These are phyloP conservation scores for Chalciporus sp. DNA, from an alignment of 1,284 basidiomycete genomes.

Conservation along the genomic window DNA sequence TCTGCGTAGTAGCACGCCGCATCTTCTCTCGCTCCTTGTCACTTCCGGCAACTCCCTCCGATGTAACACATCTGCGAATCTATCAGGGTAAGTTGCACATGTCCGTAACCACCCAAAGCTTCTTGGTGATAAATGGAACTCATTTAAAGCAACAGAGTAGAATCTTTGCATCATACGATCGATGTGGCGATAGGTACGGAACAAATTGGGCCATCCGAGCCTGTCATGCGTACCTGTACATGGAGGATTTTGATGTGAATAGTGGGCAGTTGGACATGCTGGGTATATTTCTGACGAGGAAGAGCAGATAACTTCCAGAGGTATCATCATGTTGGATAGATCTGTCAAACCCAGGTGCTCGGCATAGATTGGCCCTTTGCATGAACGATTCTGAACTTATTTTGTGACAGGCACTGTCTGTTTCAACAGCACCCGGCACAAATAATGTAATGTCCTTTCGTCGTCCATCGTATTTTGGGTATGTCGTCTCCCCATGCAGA, in stretches of 20 bases:
- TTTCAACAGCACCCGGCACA: constrained; percentile 1
- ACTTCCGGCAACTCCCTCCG: constrained; percentile 1
- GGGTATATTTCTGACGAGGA: constrained; percentile 16
- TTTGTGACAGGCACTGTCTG: background rate
- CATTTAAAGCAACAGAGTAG: constrained; percentile 19
- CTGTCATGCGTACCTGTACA: constrained; percentile 14
- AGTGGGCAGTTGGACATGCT: constrained; percentile 3
- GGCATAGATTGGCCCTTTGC: background rate
- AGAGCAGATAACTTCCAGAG: constrained; percentile 8
- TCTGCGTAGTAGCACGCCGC: background rate
- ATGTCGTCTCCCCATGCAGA: background rate
- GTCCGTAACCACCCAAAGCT: constrained; percentile 23
- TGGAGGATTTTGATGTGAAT: constrained; percentile 31
- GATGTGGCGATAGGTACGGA: constrained; percentile 27
- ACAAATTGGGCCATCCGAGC: constrained; percentile 6
- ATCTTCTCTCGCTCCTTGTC: constrained; percentile 19
- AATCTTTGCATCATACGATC: constrained; percentile 19
- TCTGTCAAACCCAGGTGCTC: background rate
- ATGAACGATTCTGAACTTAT: background rate
- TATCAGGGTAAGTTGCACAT: constrained; percentile 28
- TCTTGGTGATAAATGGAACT: constrained; percentile 34
- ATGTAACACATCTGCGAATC: constrained; percentile 7
- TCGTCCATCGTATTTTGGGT: constrained; percentile 4
- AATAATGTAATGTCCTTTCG: constrained; percentile 7
- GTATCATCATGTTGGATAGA: constrained; percentile 5